Base-by-base conservation (phyloP, 2,329 filamentous ascomycete genomes). In the Penicillium sp. region DNA sequence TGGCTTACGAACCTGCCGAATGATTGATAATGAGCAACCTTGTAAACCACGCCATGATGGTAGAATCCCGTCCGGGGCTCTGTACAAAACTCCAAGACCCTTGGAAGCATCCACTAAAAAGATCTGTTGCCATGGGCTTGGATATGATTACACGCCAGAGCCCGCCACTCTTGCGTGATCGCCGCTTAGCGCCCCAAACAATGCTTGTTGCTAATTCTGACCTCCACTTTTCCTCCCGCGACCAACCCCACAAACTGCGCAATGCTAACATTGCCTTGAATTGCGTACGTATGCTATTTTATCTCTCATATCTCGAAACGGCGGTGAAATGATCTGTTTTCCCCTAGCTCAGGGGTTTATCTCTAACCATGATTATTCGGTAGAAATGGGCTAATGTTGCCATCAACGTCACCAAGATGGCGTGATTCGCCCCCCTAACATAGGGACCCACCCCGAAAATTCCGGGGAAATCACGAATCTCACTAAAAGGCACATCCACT, bases 131-230 rank as follows among this genome's bases (percentile, higher is more conserved):
- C 29, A n/a, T 42, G 33, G 29, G 13, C 1, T 31, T 22, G 16
- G 27, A 31, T 31, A 14, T 26, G 44, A 47, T 33, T 19, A 43
- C 57, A 37, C 60, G 59, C 58, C 60, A 66, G 39, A 64, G 37
- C 24, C 56, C 63, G 61, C 61, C 67, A 55, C 59, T 59, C 61
- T 69, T 68, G 64, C 66, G 66, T 68, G 67, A 68, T 70, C 65
- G 62, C 55, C 66, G 54, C 53, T 63, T 61, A 65, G 65, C 66
- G 49, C 43, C 44, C 33, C 44, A 51, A 46, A 47, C 43, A 43
- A 39, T 35, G 22, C 49, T 44, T 22, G 29, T 53, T 58, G 50
- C 63, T 63, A 63, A 63, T 59, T 54, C 54, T 24, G 49, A 65
- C 60, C 59, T 61, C 61, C 59, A 58, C 62, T 37, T 39, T 31